These are phyloP conservation scores for Aspergillus pseudonomiae DNA, from an alignment of 2,329 filamentous ascomycete species.

Conservation along the genomic window DNA sequence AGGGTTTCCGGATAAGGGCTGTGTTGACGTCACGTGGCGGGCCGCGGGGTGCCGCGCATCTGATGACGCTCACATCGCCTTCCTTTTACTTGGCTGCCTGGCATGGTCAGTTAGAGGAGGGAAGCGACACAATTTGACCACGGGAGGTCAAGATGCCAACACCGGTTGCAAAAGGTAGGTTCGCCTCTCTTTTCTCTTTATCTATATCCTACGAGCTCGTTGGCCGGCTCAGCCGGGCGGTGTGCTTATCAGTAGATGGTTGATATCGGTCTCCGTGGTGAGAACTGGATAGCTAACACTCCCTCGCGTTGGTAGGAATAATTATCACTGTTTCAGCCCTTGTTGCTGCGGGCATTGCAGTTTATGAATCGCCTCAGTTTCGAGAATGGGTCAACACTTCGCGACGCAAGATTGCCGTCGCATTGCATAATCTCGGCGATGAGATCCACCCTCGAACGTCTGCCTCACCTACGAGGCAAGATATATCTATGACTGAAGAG, in stretches of 20 bases:
- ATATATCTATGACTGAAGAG: slow-evolving; percentile 54
- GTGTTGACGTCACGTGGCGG: slow-evolving; percentile 31
- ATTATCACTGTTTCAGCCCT: slow-evolving; percentile 65
- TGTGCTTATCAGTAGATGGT: slow-evolving; percentile 34
- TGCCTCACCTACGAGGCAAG: slow-evolving; percentile 33
- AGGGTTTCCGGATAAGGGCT: slow-evolving; percentile 41
- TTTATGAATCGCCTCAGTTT: slow-evolving; percentile 66
- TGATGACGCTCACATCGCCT: slow-evolving; percentile 13
- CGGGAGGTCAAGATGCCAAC: slow-evolving; percentile 44
- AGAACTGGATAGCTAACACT: background rate
- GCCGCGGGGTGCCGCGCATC: slow-evolving; percentile 17
- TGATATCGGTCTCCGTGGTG: slow-evolving; percentile 5
- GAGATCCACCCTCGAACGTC: slow-evolving; percentile 56
- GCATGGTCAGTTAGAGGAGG: slow-evolving; percentile 2
- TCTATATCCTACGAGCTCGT: slow-evolving; percentile 5
- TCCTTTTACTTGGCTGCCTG: background rate
- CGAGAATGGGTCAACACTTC: slow-evolving; percentile 65
- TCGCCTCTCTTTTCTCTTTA: slow-evolving; percentile 9
- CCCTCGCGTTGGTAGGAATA: slow-evolving; percentile 50
- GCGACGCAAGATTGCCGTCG: slow-evolving; percentile 62
- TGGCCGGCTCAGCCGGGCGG: slow-evolving; percentile 25
- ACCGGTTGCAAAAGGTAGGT: slow-evolving; percentile 52
- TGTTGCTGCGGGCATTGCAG: slow-evolving; percentile 64
- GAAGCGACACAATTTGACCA: slow-evolving; percentile 1
- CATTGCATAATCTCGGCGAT: slow-evolving; percentile 62